Conservation (phyloP, 805 yeast species). For the Kodamaea nitidulidarum region DNA sequence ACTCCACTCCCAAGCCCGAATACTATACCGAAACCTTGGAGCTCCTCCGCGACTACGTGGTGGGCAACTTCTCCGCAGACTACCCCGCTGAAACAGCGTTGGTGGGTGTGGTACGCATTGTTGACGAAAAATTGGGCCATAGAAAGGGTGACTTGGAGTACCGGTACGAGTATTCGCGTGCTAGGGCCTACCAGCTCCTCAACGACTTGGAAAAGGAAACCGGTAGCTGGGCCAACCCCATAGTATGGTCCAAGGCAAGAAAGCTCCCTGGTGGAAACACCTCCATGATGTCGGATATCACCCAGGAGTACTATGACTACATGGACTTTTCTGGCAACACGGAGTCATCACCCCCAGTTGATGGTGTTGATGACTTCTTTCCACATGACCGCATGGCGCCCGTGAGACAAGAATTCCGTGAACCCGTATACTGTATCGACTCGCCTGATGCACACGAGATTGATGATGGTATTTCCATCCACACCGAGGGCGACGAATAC, state of each 20-base stretch:
- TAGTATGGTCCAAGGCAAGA: slow-evolving; percentile 45
- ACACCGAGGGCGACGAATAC: slow-evolving; percentile 25
- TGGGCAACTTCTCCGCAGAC: slow-evolving; percentile 49
- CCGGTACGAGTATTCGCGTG: slow-evolving; percentile 45
- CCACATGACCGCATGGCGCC: slow-evolving; percentile 27
- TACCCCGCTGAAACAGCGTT: slow-evolving; percentile 44
- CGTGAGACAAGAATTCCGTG: slow-evolving; percentile 39
- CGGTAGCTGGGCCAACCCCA: slow-evolving; percentile 43
- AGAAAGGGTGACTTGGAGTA: slow-evolving; percentile 4
- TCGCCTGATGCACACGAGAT: slow-evolving; percentile 77
- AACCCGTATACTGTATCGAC: slow-evolving; percentile 78
- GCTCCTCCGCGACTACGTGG: slow-evolving; percentile 51
- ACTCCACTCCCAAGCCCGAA: slow-evolving; percentile 11
- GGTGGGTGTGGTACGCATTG: slow-evolving; percentile 27
- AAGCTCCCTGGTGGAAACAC: slow-evolving; percentile 42
- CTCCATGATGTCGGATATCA: slow-evolving; percentile 41
- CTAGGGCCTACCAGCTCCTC: slow-evolving; percentile 50
- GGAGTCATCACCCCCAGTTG: background rate
- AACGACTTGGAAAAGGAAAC: slow-evolving; percentile 24
- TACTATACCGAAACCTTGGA: slow-evolving; percentile 36
- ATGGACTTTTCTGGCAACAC: slow-evolving; percentile 15
- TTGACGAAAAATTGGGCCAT: slow-evolving; percentile 16
- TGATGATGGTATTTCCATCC: slow-evolving; percentile 85
- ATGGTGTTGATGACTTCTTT: slow-evolving; percentile 18
- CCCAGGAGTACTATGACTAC: slow-evolving; percentile 38